These are phyloP conservation scores for Anaeromyces robustus DNA, from an alignment of 192 early-diverging fungal genomes.

Conservation along the genomic window DNA sequence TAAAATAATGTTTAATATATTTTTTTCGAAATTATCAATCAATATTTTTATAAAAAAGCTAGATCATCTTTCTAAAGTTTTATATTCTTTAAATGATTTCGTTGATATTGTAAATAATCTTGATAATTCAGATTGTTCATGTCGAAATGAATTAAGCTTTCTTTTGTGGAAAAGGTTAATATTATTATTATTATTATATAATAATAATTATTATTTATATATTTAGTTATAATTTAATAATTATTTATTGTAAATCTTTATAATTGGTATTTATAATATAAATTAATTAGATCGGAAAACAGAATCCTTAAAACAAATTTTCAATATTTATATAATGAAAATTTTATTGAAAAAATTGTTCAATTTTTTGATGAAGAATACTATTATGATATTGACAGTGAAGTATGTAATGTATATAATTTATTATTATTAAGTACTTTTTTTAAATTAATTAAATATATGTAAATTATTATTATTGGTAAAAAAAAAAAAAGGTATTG, in stretches of 20 bases:
- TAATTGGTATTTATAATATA: too few relatives aligned
- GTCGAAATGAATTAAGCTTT: background rate
- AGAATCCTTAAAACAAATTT: background rate
- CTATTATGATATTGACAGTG: background rate
- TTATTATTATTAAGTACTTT: too few relatives aligned
- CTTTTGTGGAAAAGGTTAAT: background rate
- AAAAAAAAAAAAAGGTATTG: background rate
- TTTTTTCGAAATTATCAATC: too few relatives aligned
- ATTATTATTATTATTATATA: too few relatives aligned
- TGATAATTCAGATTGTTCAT: background rate
- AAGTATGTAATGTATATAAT: background rate
- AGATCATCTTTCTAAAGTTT: background rate
- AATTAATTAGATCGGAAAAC: background rate
- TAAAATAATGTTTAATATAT: too few relatives aligned
- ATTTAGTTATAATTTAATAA: too few relatives aligned
- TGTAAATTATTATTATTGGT: too few relatives aligned
- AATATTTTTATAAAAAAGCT: too few relatives aligned
- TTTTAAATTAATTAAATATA: too few relatives aligned
- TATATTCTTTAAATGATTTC: background rate
- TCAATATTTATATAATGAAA: background rate
- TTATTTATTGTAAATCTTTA: too few relatives aligned
- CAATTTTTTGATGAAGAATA: background rate
- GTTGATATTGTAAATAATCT: background rate
- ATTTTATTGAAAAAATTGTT: background rate
- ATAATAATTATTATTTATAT: too few relatives aligned